Evolutionary conservation across 768 basidiomycete genomes (phyloP).

Genomic region (Phylloporus arenicola): DNA sequence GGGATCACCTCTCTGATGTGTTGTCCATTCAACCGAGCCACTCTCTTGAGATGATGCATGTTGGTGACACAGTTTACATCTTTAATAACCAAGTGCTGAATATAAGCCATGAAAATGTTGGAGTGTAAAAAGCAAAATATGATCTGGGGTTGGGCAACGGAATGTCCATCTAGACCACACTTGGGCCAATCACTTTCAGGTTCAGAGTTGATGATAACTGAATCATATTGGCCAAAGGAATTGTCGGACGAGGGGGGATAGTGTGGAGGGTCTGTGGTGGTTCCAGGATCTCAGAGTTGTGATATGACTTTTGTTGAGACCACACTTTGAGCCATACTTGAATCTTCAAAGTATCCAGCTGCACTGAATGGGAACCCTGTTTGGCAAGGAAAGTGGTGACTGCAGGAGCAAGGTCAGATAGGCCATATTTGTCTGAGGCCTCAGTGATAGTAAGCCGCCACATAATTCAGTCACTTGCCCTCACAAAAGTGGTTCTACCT

Average conservation of each 20-base stretch:
- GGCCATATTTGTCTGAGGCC: too few species aligned
- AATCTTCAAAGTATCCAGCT: constrained; percentile 3
- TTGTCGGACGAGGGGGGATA: constrained; percentile 1
- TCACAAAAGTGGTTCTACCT: too few species aligned
- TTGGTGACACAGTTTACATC: constrained; percentile 14
- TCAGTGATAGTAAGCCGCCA: not conserved
- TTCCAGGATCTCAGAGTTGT: constrained; percentile 14
- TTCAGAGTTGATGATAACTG: constrained; percentile 10
- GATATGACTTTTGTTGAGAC: constrained; percentile 23
- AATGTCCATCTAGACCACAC: constrained; percentile 13
- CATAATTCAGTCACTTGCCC: too few species aligned
- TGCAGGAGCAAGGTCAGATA: not conserved
- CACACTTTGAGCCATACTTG: constrained; percentile 26
- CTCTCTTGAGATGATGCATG: constrained; percentile 21
- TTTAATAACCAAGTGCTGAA: constrained; percentile 20
- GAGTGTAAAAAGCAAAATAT: constrained; percentile 5
- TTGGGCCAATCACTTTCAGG: constrained; percentile 11
- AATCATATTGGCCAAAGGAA: constrained; percentile 11
- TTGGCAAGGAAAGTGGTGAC: not conserved
- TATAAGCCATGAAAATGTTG: constrained; percentile 22
- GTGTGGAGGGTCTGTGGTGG: constrained; percentile 4
- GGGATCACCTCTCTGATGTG: constrained; percentile 28
- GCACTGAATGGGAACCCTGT: too few species aligned
- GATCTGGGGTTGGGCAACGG: constrained; percentile 14
- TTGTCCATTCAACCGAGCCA: constrained; percentile 8